Percentiles rank a stretch among this genome's conserved stretches.
These are phyloP conservation scores for Podila epicladia DNA, from an alignment of 192 early-diverging fungal species.

Conservation along the genomic window DNA sequence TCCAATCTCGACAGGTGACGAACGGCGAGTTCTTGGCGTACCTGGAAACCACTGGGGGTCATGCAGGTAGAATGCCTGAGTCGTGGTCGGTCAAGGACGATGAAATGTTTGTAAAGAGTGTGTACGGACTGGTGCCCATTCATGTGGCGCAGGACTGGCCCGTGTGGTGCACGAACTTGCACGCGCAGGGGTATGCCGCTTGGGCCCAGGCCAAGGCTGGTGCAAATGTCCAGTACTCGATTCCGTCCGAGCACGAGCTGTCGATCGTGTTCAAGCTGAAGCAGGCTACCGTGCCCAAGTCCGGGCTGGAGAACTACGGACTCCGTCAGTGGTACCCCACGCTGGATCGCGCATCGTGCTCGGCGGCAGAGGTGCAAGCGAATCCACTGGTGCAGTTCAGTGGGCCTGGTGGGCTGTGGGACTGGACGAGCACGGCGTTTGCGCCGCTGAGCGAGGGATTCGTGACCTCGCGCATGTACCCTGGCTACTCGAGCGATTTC, in stretches of 20 bases:
- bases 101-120: constrained; percentile 65
- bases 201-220: constrained; percentile 57
- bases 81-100: constrained; percentile 10
- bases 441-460: constrained; percentile 65
- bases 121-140: constrained; percentile 72
- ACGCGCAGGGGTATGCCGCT: constrained; percentile 77
- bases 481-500: constrained; percentile 92
- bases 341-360: constrained; percentile 41
- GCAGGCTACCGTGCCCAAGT: constrained; percentile 47
- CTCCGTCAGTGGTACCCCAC: constrained; percentile 76
- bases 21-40: constrained; percentile 79
- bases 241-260: constrained; percentile 86
- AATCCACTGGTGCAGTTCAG: constrained; percentile 44
- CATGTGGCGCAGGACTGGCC: constrained; percentile 70
- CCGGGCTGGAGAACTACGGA: constrained; percentile 67
- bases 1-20: constrained; percentile 84
- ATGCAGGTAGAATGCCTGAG: constrained; percentile 72
- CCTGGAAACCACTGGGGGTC: constrained; percentile 36
- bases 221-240: not conserved
- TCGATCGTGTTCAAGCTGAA: constrained; percentile 41
- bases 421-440: constrained; percentile 81
- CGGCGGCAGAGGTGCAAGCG: not conserved
- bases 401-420: constrained; percentile 75
- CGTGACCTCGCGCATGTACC: constrained; percentile 73
- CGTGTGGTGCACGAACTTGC: constrained; percentile 70